Percentiles rank a stretch among this genome's conserved stretches.
phyloP scores from a whole-genome alignment of 192 early-diverging fungal genomes.

The Rhizophagus clarus region DNA sequence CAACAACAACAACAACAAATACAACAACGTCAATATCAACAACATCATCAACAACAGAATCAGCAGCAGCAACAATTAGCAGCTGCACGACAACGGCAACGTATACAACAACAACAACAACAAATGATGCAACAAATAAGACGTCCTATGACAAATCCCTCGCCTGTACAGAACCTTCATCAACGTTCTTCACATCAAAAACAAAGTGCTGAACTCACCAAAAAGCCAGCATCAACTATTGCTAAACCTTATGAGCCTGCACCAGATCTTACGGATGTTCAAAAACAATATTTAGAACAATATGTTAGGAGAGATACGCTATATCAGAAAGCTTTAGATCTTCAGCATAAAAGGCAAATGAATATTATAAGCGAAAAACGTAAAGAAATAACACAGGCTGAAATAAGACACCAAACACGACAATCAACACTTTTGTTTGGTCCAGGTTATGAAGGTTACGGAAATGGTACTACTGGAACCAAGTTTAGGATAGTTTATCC shows the following conservation, averaged over 20 bases:
- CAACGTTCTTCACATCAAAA: not conserved
- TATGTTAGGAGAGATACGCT: conserved; percentile 48
- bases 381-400: conserved; percentile 38
- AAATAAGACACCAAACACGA: conserved; percentile 38
- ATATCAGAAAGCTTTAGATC: conserved; percentile 54
- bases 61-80: conserved; percentile 1
- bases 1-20: conserved; percentile 11
- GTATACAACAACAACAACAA: conserved; percentile 24
- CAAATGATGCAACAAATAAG: conserved; percentile 13
- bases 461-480: conserved; percentile 55
- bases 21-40: conserved; percentile 14
- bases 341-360: conserved; percentile 50
- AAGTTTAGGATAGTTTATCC: conserved; percentile 50
- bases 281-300: conserved; percentile 41
- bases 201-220: not conserved
- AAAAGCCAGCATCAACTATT: not conserved
- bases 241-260: conserved; percentile 34
- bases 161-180: conserved; percentile 3
- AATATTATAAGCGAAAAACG: conserved; percentile 49
- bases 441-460: conserved; percentile 60
- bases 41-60: conserved; percentile 6
- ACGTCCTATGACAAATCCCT: not conserved
- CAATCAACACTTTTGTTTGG: conserved; percentile 47
- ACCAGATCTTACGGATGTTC: conserved; percentile 36
- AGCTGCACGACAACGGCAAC: conserved; percentile 12